Evolutionary conservation across 139 green algal genomes (phyloP), one percentile per base, ranked within the genome.

Genomic region (Coelastrella sp.): DNA sequence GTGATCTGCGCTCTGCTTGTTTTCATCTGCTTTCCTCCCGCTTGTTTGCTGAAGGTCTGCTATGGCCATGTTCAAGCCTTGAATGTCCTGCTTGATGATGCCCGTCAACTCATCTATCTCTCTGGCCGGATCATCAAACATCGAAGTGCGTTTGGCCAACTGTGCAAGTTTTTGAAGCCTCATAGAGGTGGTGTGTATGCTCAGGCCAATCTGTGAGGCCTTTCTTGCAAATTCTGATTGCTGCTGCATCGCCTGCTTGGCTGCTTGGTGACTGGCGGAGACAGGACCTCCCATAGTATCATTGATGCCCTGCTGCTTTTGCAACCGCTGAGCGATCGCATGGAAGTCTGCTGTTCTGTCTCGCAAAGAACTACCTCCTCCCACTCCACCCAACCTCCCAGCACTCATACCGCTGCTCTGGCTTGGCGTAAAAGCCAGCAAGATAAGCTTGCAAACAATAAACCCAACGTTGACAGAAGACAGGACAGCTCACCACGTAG

Each of bases 91-190:
- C 88, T 99, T 99, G 73, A 99, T 95, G 68, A 98, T 87, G 23
- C 85, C 89, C 6, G 93, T 98, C 27, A 99, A 89, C 75, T 99
- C 96, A 71, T 96, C 93, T 68, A 99, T 98, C 86, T 99, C 96
- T 41, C 88, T 71, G 25, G 95, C 92, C 0, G 96, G 96, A 85
- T 99, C 97, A 84, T 99, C 96, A 88, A 99, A 99, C 91, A 97
- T 98, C 27, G 93, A 96, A 9, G 95, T 99, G 34, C 96, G 93
- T 89, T 98, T 98, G 2, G 97, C 97, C 15, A 99, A 92, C 91
- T 98, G 93, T 2, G 95, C 91, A 21, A 99, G 92, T 85, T 95
- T 95, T 57, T 94, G 89, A n/a, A 99, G 93, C 86, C 98, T 99
- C 37, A 94, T 30, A 1, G 93, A 96, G 2, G 97, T 99, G n/a